Base-by-base conservation (phyloP, 129 eudicot genomes). In the Oenanthe sinensis region DNA sequence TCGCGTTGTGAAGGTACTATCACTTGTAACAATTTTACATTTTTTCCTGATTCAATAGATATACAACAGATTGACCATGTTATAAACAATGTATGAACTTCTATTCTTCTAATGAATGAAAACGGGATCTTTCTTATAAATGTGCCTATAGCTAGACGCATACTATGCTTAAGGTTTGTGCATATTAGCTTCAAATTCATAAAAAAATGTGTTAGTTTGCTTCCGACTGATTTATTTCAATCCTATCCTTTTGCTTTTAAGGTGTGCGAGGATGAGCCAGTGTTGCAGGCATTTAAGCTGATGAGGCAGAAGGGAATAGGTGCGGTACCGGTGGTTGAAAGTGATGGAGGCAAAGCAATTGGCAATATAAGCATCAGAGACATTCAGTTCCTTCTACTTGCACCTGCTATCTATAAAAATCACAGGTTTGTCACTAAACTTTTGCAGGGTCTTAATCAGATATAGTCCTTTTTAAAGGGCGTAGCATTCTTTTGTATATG, bases 331-430 rank as follows among this genome's bases (percentile, higher is more conserved):
- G 93, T 95, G 81, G 90, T 95, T 85, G 84, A 83, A 75, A 85
- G 81, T 30, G 84, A 54, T 54, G 89, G 92, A 77, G 78, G 16
- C 44, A 88, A 84, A 81, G 88, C 92, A 67, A 65, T 86, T 37
- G 92, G 92, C 28, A 88, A 84, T 72, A 88, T 88, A 77, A 88
- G 92, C 83, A 84, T 88, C 43, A 74, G 89, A 82, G 92, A 88
- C 68, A 87, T 88, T 16, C 89, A 88, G 69, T 88, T 79, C 85
- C 93, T 94, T 77, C 83, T 94, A 76, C 89, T 87, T 68, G 89
- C 98, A 75, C 97, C 98, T 0, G 93, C 88, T 67, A 91, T 94
- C 77, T 91, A 94, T 89, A 94, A 85, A 84, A 91, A 91, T 62
- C 85, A 84, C 91, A 89, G 98, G 98, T 90, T 49, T 39, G 81